Evolutionary conservation across 371 early-diverging fungal genomes (phyloP).

Genomic region (Lichtheimia corymbifera): DNA sequence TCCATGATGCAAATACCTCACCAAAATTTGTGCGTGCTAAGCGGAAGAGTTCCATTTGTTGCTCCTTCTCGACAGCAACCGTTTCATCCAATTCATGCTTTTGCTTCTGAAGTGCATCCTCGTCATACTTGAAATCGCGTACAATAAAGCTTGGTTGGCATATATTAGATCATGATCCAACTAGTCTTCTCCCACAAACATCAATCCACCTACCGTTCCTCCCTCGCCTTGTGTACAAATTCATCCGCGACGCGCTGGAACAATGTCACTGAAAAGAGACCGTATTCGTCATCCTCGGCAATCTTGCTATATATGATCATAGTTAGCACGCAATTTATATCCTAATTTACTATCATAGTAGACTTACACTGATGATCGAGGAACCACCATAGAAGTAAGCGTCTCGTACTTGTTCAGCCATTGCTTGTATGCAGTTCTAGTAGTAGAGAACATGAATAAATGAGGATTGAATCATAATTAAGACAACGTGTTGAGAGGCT

Average conservation of each 20-base stretch:
- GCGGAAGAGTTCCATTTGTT: conserved; percentile 67
- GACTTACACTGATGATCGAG: conserved; percentile 87
- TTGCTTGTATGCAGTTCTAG: conserved; percentile 68
- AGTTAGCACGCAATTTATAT: neutral
- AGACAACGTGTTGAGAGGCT: conserved; percentile 3
- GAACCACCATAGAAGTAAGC: conserved; percentile 91
- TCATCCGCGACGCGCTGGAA: conserved; percentile 89
- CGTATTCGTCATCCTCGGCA: conserved; percentile 90
- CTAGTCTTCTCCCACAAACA: too few species aligned
- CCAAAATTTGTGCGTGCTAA: conserved; percentile 91
- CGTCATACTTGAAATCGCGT: conserved; percentile 90
- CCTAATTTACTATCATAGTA: neutral
- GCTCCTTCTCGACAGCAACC: conserved; percentile 77
- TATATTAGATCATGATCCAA: neutral
- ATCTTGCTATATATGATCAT: conserved; percentile 57
- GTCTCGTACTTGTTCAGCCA: conserved; percentile 88
- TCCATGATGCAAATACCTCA: conserved; percentile 87
- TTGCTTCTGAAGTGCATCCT: conserved; percentile 73
- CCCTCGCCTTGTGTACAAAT: conserved; percentile 83
- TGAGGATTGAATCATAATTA: neutral
- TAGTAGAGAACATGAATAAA: neutral
- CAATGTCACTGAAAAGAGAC: conserved; percentile 85
- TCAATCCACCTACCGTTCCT: conserved; percentile 61
- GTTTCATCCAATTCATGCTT: conserved; percentile 74
- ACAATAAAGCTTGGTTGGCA: conserved; percentile 68